Evolutionary conservation across 2,329 filamentous ascomycete genomes (phyloP), one percentile per base, ranked within the genome.

Genomic region (Huntiella abstrusa): DNA sequence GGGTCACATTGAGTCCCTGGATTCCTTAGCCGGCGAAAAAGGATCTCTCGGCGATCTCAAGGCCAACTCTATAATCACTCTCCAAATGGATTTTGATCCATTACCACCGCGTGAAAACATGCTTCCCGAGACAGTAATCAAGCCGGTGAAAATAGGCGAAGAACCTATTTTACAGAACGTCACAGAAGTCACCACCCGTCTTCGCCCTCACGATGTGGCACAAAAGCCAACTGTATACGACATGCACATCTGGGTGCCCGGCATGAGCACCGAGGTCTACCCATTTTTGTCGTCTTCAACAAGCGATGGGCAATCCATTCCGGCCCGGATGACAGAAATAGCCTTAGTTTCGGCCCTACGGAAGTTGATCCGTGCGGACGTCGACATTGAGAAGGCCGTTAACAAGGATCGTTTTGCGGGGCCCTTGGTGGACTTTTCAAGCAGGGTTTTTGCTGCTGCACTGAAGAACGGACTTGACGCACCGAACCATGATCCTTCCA

Each of bases 391-490:
- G 4, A 36, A 8, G 4, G 15, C 38, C 12, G 16, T 42, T 10
- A 38, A 39, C 12, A 33, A 41, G 7, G 43, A 49, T 13, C 44
- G 32, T 11, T 49, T 43, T 33, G 36, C 44, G 13, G 48, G 48
- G 33, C 48, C 48, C 3, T 37, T 49, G 19, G 22, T 41, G n/a
- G 48, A 49, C 33, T 41, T 49, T 38, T 38, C 48, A 3, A 38
- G 22, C n/a, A 33, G 48, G 10, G 44, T 49, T 15, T 35, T 43
- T 13, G 48, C 48, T n/a, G 43, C 39, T 38, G 42, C 47, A 8
- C 12, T 42, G n/a, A 43, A 28, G 17, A 41, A 41, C 33, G 37
- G 43, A 13, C 22, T 28, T 17, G 39, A 35, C 17, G 17, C 19
- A 36, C 22, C 22, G 22, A 28, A 10, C 8, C 8, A 8, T 28